A percentile compares a stretch with the other conserved stretches of the same genome.
Evolutionary conservation across 2,329 filamentous ascomycete species (phyloP).

Genomic region (Didymella exigua): DNA sequence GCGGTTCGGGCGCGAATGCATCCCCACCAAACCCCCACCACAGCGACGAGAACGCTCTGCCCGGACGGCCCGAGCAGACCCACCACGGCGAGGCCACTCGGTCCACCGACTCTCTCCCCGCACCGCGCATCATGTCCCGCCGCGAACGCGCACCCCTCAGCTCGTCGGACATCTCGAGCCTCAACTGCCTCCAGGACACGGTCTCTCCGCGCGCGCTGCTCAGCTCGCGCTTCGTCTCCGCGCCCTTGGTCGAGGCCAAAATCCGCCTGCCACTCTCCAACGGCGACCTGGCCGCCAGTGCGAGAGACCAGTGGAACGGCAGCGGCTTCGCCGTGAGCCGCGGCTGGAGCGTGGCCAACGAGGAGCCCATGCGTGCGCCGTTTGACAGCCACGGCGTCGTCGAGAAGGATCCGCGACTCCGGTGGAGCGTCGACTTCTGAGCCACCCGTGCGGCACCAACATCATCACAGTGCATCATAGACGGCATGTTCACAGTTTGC

Average conservation of each 20-base stretch:
- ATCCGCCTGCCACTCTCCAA: conserved; percentile 45
- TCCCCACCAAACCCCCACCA: conserved; percentile 6
- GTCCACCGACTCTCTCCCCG: conserved; percentile 30
- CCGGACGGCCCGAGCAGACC: conserved; percentile 18
- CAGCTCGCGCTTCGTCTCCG: conserved; percentile 45
- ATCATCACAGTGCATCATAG: conserved; percentile 2
- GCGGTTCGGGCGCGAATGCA: conserved; percentile 29
- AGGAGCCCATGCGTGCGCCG: conserved; percentile 29
- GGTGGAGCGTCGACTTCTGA: conserved; percentile 53
- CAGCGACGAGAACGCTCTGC: conserved; percentile 28
- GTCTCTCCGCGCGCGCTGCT: conserved; percentile 44
- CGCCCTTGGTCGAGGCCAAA: conserved; percentile 46
- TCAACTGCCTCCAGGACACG: conserved; percentile 48
- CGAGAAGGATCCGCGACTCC: conserved; percentile 45
- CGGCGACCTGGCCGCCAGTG: conserved; percentile 29
- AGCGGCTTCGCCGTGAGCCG: conserved; percentile 29
- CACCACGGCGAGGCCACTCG: conserved; percentile 27
- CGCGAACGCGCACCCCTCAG: conserved; percentile 33
- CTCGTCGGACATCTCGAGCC: conserved; percentile 46
- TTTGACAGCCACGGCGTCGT: conserved; percentile 44
- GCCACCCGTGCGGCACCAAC: neutral
- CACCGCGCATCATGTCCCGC: conserved; percentile 27
- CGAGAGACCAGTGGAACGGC: conserved; percentile 21
- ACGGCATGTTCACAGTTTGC: conserved; percentile 1
- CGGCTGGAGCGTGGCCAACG: conserved; percentile 29